Base-by-base conservation (phyloP, 371 early-diverging fungal genomes). In the Mortierella sp. region DNA sequence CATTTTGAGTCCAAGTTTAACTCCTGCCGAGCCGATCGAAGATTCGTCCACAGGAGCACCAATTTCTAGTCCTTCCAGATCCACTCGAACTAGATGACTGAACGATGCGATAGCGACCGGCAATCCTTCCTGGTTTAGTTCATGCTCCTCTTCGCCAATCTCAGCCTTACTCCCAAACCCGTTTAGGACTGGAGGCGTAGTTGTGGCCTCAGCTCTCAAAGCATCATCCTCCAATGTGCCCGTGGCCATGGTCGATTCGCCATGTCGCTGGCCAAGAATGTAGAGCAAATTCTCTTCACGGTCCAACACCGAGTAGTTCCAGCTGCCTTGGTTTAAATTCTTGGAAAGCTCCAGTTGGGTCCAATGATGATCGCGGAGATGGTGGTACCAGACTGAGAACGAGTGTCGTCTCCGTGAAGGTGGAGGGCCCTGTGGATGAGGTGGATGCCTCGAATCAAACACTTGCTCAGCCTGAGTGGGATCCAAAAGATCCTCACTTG, bases 31-130 rank as follows among this genome's bases (percentile, higher is more conserved):
- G 3, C 86, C 82, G 18, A 85, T 82, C n/a, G 84, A 83, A 1
- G 84, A 21, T 52, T 81, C 82, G 2, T 88, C 84, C 9, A 85
- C 70, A 11, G 76, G 64, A 0, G 69, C 76, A 72, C 85, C 85
- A 6, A 88, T 83, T 9, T 92, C 93, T 68, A 93, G 85, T 0
- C 92, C 90, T 47, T 91, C 89, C 69, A 93, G 52, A 55, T 92
- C 90, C 7, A 93, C 86, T 30, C 85, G 83, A 26, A 89, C 86
- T 62, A 91, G 58, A 60, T 93, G 90, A 37, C 87, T 83, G 74
- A 89, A 93, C 14, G 66, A 58, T 7, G 63, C 60, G 1, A 37
- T 37, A 9, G 37, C 37, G 9, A 37, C 37, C 9, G 37, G 37
- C 5, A 37, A 37, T 37, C 37, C 37, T 3, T 9, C 9, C 37